Evolutionary conservation across 305 asterid genomes (phyloP), one percentile per base, ranked within the genome.

Genomic region (Nicotiana rustica): DNA sequence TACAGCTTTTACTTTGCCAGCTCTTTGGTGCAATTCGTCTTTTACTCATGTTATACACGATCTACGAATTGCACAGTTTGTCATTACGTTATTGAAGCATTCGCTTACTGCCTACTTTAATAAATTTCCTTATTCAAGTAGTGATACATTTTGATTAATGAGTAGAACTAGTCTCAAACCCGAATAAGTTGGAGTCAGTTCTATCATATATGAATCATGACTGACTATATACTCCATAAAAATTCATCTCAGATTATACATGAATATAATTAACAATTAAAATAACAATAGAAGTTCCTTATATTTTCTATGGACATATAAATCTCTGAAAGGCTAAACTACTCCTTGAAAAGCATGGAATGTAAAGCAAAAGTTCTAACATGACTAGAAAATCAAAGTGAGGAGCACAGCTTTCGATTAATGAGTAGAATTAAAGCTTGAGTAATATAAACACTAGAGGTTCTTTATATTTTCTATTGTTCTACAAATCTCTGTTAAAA

Each of bases 341-440:
- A 41, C 49, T 41, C 12, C 12, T 41, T 8, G 12, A 87, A 80
- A 84, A 93, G 77, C 41, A 93, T 41, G 49, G 49, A 41, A 41
- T 7, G 49, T 8, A 41, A 41, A 8, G 12, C 12, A 41, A 41
- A 1, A 41, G 2, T 7, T 41, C 49, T 41, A 41, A 8, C 49
- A 8, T 41, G 49, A 36, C 12, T 2, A 8, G 0, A 41, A 41
- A 41, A 41, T 60, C 4, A 3, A 9, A 12, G 4, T 52, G 59
- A 13, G n/a, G 6, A 52, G 0, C 59, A 52, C 1, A 52, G n/a
- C 17, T 52, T 87, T 73, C 93, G 81, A 83, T 93, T 95, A 44
- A 87, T 81, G 85, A 93, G 78, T 47, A 93, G 93, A 85, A 93
- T 90, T 85, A 93, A 79, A 55, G 99, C 93, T 80, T 92, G 93